A percentile compares a stretch with the other conserved stretches of the same genome.
Conservation (phyloP, 345 rosid genomes). For the Syzygium jambos region DNA sequence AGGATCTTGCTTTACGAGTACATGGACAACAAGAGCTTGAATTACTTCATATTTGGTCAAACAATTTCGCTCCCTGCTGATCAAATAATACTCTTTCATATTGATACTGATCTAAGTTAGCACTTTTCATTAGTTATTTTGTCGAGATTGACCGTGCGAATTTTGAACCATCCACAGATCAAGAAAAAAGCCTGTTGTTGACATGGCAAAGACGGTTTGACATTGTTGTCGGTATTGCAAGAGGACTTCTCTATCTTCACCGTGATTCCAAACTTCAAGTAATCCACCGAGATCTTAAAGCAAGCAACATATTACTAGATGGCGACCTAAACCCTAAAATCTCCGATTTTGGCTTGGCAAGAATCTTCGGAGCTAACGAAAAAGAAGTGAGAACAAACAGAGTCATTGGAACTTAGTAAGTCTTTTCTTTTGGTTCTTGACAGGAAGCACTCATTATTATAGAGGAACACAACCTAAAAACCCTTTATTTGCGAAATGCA, state of each 20-base stretch:
- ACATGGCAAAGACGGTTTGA: conserved; percentile 24
- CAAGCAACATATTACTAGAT: conserved; percentile 40
- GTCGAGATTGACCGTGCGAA: rapidly evolving
- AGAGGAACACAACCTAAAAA: not conserved
- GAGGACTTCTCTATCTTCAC: conserved; percentile 50
- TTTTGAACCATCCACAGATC: conserved; percentile 10
- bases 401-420: conserved; percentile 45
- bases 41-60: conserved; percentile 37
- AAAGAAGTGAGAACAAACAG: conserved; percentile 29
- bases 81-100: not conserved
- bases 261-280: conserved; percentile 34
- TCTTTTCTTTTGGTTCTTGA: not conserved
- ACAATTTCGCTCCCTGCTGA: not conserved
- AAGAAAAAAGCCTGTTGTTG: conserved; percentile 3
- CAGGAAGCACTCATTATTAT: not conserved
- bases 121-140: not conserved
- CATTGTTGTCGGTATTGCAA: conserved; percentile 32
- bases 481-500: not conserved
- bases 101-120: not conserved
- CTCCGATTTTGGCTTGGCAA: conserved; percentile 44
- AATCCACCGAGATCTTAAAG: conserved; percentile 47
- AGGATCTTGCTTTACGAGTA: conserved; percentile 26
- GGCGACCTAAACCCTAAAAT: conserved; percentile 41
- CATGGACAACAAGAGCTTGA: conserved; percentile 32
- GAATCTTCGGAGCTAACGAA: conserved; percentile 34